Evolutionary conservation across 495 filamentous ascomycete genomes (phyloP), one percentile per base, ranked within the genome.

Genomic region (Penicillium coprophilum): DNA sequence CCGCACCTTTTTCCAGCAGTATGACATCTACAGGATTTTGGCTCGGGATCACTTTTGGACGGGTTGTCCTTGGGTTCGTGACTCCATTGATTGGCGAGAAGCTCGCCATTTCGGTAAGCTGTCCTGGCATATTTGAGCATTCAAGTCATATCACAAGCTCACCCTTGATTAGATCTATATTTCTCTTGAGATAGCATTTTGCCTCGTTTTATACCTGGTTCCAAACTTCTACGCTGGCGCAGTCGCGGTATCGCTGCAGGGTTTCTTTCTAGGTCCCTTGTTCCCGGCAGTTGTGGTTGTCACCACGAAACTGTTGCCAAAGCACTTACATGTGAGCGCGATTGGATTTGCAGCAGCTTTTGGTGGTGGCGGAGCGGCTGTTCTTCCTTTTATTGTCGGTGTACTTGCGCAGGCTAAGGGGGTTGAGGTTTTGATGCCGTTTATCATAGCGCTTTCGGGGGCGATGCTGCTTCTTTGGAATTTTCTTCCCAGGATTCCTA

Each of bases 321-420:
- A 73, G 13, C 82, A 88, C 57, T 74, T 91, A 20, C 90, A 95
- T 66, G 87, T 95, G 34, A 82, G 78, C 46, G 83, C 87, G 2
- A 87, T 95, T 51, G 90, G 90, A 0, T 93, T 93, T 58, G 87
- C 87, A 6, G 85, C 87, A n/a, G 88, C 90, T 0, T 84, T 91
- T 71, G 90, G 90, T 1, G 86, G 88, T 0, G 79, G 79, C 5
- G 90, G 90, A 0, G 90, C 88, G 3, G 87, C 89, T 0, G 65
- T 92, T 4, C 82, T 95, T 40, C 90, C 90, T 1, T 95, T 94
- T 68, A 85, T 81, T 2, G 86, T 94, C 2, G 90, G 90, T 4
- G 88, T 87, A 0, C 88, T 93, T 67, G 90, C 89, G 3, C 84
- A 92, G 66, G 80, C 78, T 6, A 86, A 80, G 67, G 90, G 90